Evolutionary conservation across 2,329 filamentous ascomycete species (phyloP).

Genomic region (Didymella lethalis): DNA sequence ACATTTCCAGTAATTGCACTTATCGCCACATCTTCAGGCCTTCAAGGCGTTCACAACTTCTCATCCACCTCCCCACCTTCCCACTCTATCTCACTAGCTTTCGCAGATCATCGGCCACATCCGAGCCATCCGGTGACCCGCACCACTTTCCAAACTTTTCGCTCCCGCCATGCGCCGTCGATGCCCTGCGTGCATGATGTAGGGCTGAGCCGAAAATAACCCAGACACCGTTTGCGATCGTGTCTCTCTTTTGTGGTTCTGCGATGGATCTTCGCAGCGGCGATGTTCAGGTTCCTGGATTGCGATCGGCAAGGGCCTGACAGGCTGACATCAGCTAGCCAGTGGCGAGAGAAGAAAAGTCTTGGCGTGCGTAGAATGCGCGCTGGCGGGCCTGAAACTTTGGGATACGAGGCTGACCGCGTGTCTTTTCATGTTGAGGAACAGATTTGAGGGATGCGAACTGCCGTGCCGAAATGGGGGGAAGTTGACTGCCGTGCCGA

Average conservation of each 20-base stretch:
- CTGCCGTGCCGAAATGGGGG: background rate
- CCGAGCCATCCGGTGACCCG: background rate
- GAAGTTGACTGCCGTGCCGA: background rate
- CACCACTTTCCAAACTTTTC: constrained; percentile 1
- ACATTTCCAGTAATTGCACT: background rate
- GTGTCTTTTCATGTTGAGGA: background rate
- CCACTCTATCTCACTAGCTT: background rate
- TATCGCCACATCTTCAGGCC: background rate
- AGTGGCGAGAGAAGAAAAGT: background rate
- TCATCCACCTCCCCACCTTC: background rate
- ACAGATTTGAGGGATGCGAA: background rate
- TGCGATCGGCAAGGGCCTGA: background rate
- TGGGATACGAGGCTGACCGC: background rate
- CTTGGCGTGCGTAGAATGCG: background rate
- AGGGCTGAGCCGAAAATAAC: background rate
- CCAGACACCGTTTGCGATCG: background rate
- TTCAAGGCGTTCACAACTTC: background rate
- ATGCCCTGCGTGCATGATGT: constrained; percentile 3
- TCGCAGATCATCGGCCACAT: constrained; percentile 1
- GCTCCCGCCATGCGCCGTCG: background rate
- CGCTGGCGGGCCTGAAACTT: constrained; percentile 1
- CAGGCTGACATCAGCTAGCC: background rate
- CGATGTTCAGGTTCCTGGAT: background rate
- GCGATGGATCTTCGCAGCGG: background rate
- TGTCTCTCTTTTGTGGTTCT: background rate